Base-by-base conservation (phyloP, 2,329 filamentous ascomycete genomes). In the Pseudogymnoascus sp. region DNA sequence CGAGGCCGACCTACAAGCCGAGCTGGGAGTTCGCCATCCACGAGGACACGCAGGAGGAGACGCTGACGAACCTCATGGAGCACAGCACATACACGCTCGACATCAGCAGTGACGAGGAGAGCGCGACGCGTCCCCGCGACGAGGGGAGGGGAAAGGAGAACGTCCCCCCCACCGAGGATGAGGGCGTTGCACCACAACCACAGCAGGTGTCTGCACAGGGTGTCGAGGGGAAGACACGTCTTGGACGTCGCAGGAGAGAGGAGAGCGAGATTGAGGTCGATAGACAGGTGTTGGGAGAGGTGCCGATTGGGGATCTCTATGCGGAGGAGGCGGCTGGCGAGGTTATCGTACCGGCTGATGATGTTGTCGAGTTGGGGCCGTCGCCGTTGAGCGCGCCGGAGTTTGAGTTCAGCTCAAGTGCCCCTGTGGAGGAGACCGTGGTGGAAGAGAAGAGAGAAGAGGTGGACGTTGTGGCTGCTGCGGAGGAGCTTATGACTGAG, bases 11-110 rank as follows among this genome's bases (percentile, higher is more conserved):
- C 33, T 38, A 19, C 69, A 84, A 89, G 72, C 81, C 85, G 35
- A 82, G 82, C 64, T 97, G 92, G 93, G 89, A 89, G 79, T 98
- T 99, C 73, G 89, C 93, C 64, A 98, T 99, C 71, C 88, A 97
- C 73, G 91, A 96, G 73, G 93, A 99, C 75, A 91, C 90, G 0
- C 85, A 89, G 6, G 90, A 96, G 73, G 90, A 97, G 72, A 89
- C 96, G 73, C 90, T 95, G 76, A 91, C 92, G 70, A 97, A 96
- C 71, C 79, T 96, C 40, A 90, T 98, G 78, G 90, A 97, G 76
- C 93, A 97, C 78, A 89, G 89, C 63, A 93, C 93, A 6, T 88
- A 89, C 67, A 87, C 89, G 0, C 83, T 98, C 3, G 93, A 98
- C 73, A 91, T 98, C 71, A 91, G 87, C 68, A 93, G 91, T 22